Percentiles rank a stretch among this genome's conserved stretches.
phyloP scores from a whole-genome alignment of 768 basidiomycete species.

The Mycena epipterygia region DNA sequence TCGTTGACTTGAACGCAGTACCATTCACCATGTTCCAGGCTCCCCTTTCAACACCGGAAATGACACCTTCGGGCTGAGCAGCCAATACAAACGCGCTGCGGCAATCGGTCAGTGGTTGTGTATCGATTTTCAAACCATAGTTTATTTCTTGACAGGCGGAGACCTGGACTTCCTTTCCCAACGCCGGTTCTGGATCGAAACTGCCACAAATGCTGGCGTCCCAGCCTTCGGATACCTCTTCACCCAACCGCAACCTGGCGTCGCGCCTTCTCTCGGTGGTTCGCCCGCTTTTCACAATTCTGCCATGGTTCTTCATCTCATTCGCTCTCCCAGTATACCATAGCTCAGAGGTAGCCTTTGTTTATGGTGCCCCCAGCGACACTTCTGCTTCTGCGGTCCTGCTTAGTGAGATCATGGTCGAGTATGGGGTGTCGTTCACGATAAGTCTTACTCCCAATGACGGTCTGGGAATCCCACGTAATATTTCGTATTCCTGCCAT shows the following conservation, averaged over 20 bases:
- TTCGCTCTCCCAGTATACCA: slow-evolving; percentile 44
- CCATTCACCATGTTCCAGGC: slow-evolving; percentile 40
- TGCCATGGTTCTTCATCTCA: slow-evolving; percentile 4
- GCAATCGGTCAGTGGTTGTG: slow-evolving; percentile 8
- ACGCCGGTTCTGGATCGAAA: slow-evolving; percentile 51
- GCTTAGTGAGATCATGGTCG: slow-evolving; percentile 54
- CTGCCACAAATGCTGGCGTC: slow-evolving; percentile 48
- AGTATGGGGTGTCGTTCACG: slow-evolving; percentile 63
- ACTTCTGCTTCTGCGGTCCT: slow-evolving; percentile 17
- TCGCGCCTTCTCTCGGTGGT: slow-evolving; percentile 50
- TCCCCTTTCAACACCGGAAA: slow-evolving; percentile 57
- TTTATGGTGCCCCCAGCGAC: slow-evolving; percentile 44
- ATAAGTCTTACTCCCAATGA: slow-evolving; percentile 60
- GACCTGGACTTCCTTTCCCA: slow-evolving; percentile 37
- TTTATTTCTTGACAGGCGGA: slow-evolving; percentile 34
- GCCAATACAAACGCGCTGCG: slow-evolving; percentile 52
- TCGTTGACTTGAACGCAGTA: too few relatives aligned
- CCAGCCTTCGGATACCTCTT: slow-evolving; percentile 55
- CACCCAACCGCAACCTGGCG: slow-evolving; percentile 46
- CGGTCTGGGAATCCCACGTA: too few relatives aligned
- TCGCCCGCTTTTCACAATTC: slow-evolving; percentile 4
- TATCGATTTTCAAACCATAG: not conserved
- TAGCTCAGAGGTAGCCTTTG: slow-evolving; percentile 46
- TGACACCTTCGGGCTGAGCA: slow-evolving; percentile 55
- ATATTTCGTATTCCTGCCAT: slow-evolving; percentile 42